phyloP scores from a whole-genome alignment of 2,329 filamentous ascomycete species.

The Venturiaceae sp. region DNA sequence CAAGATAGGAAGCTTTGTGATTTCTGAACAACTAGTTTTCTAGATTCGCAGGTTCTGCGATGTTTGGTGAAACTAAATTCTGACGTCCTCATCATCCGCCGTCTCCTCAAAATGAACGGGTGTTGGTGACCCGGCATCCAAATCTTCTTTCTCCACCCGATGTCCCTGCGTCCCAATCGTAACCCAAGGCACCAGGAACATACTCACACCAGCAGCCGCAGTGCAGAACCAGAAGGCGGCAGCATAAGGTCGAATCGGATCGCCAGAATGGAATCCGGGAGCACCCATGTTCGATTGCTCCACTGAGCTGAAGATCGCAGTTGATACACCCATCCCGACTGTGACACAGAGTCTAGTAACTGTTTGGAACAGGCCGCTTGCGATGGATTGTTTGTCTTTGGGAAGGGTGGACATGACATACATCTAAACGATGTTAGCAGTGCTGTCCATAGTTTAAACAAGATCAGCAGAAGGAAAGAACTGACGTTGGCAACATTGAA shows the following conservation, averaged over 20 bases:
- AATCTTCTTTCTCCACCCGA: neutral
- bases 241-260: conserved; percentile 40
- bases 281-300: conserved; percentile 18
- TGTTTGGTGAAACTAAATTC: too few relatives aligned
- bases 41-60: too few relatives aligned
- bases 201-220: conserved; percentile 31
- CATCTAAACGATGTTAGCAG: conserved; percentile 35
- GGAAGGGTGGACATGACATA: conserved; percentile 60
- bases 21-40: too few relatives aligned
- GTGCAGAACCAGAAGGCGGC: conserved; percentile 42
- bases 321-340: conserved; percentile 51
- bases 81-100: too few relatives aligned
- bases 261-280: conserved; percentile 32
- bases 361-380: conserved; percentile 60
- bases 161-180: conserved; percentile 44
- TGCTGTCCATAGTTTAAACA: too few relatives aligned
- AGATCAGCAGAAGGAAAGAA: conserved; percentile 6
- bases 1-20: too few relatives aligned
- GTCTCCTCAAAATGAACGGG: too few relatives aligned
- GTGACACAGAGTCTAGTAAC: conserved; percentile 51
- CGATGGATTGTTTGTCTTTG: conserved; percentile 52
- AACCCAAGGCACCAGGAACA: conserved; percentile 43
- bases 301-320: conserved; percentile 47
- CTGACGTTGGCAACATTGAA: conserved; percentile 60
- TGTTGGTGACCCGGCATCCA: too few relatives aligned